phyloP scores from a whole-genome alignment of 2,329 filamentous ascomycete genomes.

The Aureobasidium sp. region DNA sequence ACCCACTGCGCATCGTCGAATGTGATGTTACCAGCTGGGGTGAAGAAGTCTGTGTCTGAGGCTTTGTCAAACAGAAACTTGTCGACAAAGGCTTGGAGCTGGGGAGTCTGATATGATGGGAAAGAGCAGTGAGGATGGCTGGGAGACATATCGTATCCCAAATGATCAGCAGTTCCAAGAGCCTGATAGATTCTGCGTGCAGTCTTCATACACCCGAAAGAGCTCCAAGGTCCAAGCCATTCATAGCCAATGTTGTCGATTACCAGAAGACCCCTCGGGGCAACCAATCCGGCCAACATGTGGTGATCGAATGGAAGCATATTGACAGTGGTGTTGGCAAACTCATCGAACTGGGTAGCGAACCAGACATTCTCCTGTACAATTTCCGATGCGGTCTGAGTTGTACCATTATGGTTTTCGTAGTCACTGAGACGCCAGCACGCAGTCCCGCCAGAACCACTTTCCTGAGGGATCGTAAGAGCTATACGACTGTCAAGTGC shows the following conservation, averaged over 20 bases:
- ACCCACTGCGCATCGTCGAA: slow-evolving; percentile 24
- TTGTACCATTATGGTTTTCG: slow-evolving; percentile 45
- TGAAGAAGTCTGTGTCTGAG: slow-evolving; percentile 24
- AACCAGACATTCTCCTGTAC: slow-evolving; percentile 57
- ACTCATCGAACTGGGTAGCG: slow-evolving; percentile 45
- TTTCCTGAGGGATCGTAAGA: slow-evolving; percentile 54
- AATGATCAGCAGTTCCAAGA: slow-evolving; percentile 44
- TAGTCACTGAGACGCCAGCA: slow-evolving; percentile 42
- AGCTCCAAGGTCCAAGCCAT: slow-evolving; percentile 50
- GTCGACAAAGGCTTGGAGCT: slow-evolving; percentile 47
- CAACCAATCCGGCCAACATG: slow-evolving; percentile 47
- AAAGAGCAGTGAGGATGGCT: slow-evolving; percentile 49
- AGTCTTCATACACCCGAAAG: slow-evolving; percentile 50
- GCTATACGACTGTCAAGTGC: slow-evolving; percentile 51
- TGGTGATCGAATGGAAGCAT: slow-evolving; percentile 50
- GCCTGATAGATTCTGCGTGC: slow-evolving; percentile 47
- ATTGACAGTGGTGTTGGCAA: slow-evolving; percentile 36
- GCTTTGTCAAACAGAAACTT: slow-evolving; percentile 40
- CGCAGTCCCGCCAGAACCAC: slow-evolving; percentile 49
- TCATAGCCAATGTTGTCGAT: slow-evolving; percentile 51
- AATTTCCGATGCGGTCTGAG: slow-evolving; percentile 52
- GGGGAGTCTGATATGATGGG: slow-evolving; percentile 43
- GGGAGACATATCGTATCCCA: slow-evolving; percentile 50
- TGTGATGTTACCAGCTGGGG: slow-evolving; percentile 22
- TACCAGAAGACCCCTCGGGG: slow-evolving; percentile 46